Conservation (phyloP, 805 yeast genomes). For the Cyberlindnera americana region DNA sequence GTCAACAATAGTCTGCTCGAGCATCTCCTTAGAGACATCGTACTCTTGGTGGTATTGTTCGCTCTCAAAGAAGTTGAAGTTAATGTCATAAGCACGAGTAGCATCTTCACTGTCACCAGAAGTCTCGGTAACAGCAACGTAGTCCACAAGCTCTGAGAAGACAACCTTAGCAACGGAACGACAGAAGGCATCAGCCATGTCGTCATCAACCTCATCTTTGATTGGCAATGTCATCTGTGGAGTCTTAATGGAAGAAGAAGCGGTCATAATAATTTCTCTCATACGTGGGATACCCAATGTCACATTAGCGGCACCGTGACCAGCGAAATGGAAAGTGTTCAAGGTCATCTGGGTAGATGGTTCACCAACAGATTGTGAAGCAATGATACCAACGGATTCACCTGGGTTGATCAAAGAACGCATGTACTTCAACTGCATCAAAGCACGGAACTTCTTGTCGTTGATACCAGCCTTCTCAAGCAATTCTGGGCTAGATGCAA, state of each 20-base stretch:
- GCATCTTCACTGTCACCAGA: conserved; percentile 57
- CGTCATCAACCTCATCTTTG: conserved; percentile 72
- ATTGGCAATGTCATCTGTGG: conserved; percentile 98
- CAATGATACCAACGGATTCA: conserved; percentile 97
- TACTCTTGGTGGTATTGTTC: conserved; percentile 83
- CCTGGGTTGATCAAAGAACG: conserved; percentile 94
- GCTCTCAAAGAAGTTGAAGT: conserved; percentile 69
- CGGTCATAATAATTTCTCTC: conserved; percentile 99
- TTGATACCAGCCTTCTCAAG: conserved; percentile 56
- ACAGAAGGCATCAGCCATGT: conserved; percentile 88
- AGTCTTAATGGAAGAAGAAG: conserved; percentile 92
- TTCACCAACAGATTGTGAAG: conserved; percentile 97
- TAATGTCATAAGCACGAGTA: conserved; percentile 70
- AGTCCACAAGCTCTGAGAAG: conserved; percentile 84
- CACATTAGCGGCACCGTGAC: conserved; percentile 99
- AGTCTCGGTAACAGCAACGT: conserved; percentile 82
- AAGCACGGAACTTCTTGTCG: conserved; percentile 82
- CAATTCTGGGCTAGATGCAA: conserved; percentile 49
- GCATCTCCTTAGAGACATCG: conserved; percentile 76
- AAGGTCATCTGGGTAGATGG: conserved; percentile 99
- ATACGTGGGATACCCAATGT: conserved; percentile 99
- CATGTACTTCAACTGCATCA: conserved; percentile 98
- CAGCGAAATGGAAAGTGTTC: conserved; percentile 97
- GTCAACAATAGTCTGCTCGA: conserved; percentile 63
- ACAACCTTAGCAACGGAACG: conserved; percentile 82